Percentiles rank a stretch among this genome's conserved stretches.
phyloP scores from a whole-genome alignment of 129 eudicot species.

The Lactuca sativa region DNA sequence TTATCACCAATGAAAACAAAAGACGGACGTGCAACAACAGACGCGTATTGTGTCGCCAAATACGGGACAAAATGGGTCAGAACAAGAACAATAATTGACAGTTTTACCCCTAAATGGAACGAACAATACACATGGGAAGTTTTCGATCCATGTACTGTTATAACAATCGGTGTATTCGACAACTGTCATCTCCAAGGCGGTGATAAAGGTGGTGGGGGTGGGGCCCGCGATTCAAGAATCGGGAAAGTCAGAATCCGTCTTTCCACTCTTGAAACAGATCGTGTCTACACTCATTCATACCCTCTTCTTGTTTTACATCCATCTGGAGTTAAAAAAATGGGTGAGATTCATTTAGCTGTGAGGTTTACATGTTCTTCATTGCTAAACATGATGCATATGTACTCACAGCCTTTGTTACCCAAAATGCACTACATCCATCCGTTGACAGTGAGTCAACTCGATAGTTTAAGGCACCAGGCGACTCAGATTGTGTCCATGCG shows the following conservation, averaged over 20 bases:
- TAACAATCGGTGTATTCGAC: conserved; percentile 65
- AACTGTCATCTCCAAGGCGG: conserved; percentile 62
- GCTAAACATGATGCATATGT: conserved; percentile 69
- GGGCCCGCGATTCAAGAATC: conserved; percentile 51
- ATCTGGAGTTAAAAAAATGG: conserved; percentile 67
- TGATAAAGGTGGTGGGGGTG: conserved; percentile 40
- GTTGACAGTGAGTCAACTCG: conserved; percentile 54
- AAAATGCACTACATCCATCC: conserved; percentile 68
- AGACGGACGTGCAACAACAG: conserved; percentile 65
- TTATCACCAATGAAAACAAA: conserved; percentile 57
- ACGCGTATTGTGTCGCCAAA: conserved; percentile 69
- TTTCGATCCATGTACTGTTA: conserved; percentile 64
- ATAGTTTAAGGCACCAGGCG: conserved; percentile 58
- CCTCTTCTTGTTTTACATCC: conserved; percentile 66
- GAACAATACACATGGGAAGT: conserved; percentile 77
- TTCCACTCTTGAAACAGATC: conserved; percentile 62
- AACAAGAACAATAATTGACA: conserved; percentile 59
- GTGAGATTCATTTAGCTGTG: conserved; percentile 67
- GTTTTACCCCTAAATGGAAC: conserved; percentile 62
- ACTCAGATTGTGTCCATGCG: conserved; percentile 55
- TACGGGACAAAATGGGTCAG: conserved; percentile 69
- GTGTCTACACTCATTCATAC: conserved; percentile 66
- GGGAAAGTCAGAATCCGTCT: conserved; percentile 66
- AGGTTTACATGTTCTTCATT: conserved; percentile 60
- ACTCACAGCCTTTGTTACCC: conserved; percentile 57